These are phyloP conservation scores for Fomes fomentarius DNA, from an alignment of 1,284 basidiomycete genomes.

Conservation along the genomic window DNA sequence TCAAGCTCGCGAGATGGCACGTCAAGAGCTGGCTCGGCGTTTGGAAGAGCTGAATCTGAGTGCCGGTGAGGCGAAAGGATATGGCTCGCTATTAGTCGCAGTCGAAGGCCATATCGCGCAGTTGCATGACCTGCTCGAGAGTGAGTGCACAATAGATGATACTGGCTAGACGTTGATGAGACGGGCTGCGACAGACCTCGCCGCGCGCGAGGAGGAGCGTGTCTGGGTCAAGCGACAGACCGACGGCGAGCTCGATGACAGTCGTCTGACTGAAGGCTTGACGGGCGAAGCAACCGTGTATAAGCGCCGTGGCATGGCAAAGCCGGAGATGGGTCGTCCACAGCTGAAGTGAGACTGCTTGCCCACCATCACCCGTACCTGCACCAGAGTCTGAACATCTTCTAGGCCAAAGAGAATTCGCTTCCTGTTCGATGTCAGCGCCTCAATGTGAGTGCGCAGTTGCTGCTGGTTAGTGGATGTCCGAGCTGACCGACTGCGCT, in stretches of 20 bases:
- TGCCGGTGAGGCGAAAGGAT: constrained; percentile 55
- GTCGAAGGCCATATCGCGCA: constrained; percentile 63
- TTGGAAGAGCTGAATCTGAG: constrained; percentile 67
- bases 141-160: constrained; percentile 47
- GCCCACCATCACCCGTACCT: too few relatives aligned
- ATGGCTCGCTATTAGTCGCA: constrained; percentile 51
- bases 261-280: constrained; percentile 63
- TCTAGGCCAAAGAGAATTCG: constrained; percentile 64
- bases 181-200: constrained; percentile 46
- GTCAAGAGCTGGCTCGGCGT: constrained; percentile 58
- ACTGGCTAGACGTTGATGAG: neutral
- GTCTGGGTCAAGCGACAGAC: constrained; percentile 72
- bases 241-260: constrained; percentile 70
- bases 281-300: constrained; percentile 71
- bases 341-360: constrained; percentile 75
- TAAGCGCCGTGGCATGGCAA: constrained; percentile 68
- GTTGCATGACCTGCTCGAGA: constrained; percentile 61
- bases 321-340: constrained; percentile 65
- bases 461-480: neutral
- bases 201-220: constrained; percentile 68
- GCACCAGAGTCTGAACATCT: too few relatives aligned
- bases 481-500: neutral
- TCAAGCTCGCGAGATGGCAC: constrained; percentile 66
- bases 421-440: constrained; percentile 72
- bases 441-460: constrained; percentile 59